Base-by-base conservation (phyloP, 257 asterid genomes). In the Leonotis leonurus region DNA sequence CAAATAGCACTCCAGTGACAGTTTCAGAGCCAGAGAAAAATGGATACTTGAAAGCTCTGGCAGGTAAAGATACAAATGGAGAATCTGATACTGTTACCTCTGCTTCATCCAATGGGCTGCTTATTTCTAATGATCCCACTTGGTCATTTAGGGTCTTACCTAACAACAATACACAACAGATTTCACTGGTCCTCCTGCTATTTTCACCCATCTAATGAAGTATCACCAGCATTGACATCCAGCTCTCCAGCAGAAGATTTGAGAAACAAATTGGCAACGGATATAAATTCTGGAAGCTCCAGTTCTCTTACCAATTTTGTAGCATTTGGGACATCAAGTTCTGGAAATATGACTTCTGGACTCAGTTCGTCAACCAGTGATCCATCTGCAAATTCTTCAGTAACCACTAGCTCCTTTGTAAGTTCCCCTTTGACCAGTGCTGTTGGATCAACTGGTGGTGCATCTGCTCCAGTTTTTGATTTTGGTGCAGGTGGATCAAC, bases 271-370 rank as follows among this genome's bases (percentile, higher is more conserved):
- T 32, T 67, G 17, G 80, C 48, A 40, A 70, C 39, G 26, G 75
- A 70, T 64, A 55, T 49, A 29, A 70, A 37, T 68, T 59, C 60
- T 29, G 75, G 68, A 25, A 59, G 59, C 62, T 27, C 70, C 35
- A 45, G 29, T 64, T 59, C 71, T 12, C 43, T 45, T 62, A 44
- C 67, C 62, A 61, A 43, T 20, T 32, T 52, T 60, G 30, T 68
- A 16, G 67, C 74, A 11, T 58, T 64, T 64, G 69, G 67, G 16
- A 37, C 45, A 5, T 35, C 74, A 40, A 56, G 43, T 64, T 68
- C 77, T 3, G 83, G 71, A 58, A 75, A 18, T 64, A 53, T 51
- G 72, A 64, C 67, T 53, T 69, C 60, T 35, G 83, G 83, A 30
- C 59, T 71, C 30, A 24, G 71, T 58, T 62, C 81, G 27, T 62